Base-by-base conservation (phyloP, 2,329 filamentous ascomycete genomes). In the Calonectria fujianensis region DNA sequence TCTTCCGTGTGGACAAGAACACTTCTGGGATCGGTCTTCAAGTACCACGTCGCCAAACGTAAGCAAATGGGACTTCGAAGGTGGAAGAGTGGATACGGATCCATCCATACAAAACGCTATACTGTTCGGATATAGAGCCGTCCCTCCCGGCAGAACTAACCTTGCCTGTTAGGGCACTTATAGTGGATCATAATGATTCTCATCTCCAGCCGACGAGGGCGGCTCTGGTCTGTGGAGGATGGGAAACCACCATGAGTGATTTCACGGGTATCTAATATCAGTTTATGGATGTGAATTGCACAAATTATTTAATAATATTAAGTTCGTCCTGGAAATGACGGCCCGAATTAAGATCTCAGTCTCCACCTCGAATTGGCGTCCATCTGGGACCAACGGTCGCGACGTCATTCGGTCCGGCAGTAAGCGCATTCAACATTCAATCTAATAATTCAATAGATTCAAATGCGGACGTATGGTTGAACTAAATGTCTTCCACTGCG, bases 231-330 rank as follows among this genome's bases (percentile, higher is more conserved):
- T 18, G 14, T 24, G 13, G 18, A 29, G 8, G 16, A 20, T 16
- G 24, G 57, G 24, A 41, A 61, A 41, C 4, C 24, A 18, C 9
- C 24, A 31, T 2, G 8, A 24, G 24, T 3, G 24, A 39, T 18
- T 63, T 18, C 6, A 27, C 1, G 14, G 2, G 9, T 10, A 27
- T 13, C 41, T 27, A 1, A 32, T 32, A 2, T 24, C 8, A 3
- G 18, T 14, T 37, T 24, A 37, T 48, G 8, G 13, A 24, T n/a
- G 3, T 24, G 10, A 14, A 2, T 2, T 5, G 1, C 32, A n/a
- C 11, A 4, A 27, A 39, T 39, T 3, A 11, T 18, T 5, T 0
- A 24, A 37, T 37, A 4, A 16, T 0, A 7, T 9, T 2, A 2
- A 16, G 2, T 20, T 16, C 10, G 11, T 2, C 11, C 32, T 5